These are phyloP conservation scores for Suillus americanus DNA, from an alignment of 768 basidiomycete genomes.

Conservation along the genomic window DNA sequence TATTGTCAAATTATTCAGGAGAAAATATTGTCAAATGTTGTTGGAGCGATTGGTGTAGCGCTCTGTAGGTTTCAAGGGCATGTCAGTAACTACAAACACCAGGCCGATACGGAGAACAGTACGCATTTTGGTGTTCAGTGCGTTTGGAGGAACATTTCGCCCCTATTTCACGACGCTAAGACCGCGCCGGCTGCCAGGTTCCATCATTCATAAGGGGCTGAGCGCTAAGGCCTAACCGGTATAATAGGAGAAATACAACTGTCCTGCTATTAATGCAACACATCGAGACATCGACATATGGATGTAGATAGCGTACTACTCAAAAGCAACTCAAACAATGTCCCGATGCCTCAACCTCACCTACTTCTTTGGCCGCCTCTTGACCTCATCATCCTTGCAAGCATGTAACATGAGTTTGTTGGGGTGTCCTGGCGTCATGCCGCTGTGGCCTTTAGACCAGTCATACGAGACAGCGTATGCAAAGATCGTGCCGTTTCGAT, in stretches of 20 bases:
- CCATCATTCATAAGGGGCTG: not conserved
- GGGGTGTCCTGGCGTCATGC: constrained; percentile 65
- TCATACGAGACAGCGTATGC: constrained; percentile 93
- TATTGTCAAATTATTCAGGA: constrained; percentile 16
- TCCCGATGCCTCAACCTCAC: not conserved
- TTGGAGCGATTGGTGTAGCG: constrained; percentile 11
- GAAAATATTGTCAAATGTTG: constrained; percentile 24
- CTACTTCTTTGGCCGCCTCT: constrained; percentile 50
- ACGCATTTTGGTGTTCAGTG: not conserved
- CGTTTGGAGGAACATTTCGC: not conserved
- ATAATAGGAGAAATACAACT: not conserved
- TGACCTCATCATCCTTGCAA: constrained; percentile 87
- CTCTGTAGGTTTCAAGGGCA: constrained; percentile 13
- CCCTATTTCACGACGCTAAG: not conserved
- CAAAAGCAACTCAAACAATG: not conserved
- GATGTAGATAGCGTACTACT: constrained; percentile 6
- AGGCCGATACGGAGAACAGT: not conserved
- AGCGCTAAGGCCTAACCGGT: not conserved
- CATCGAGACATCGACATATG: constrained; percentile 6
- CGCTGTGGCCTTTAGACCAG: constrained; percentile 90
- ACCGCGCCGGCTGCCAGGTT: not conserved
- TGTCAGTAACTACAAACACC: not conserved
- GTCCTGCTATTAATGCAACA: constrained; percentile 10
- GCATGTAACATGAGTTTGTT: constrained; percentile 86
- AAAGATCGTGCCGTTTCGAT: constrained; percentile 84